Evolutionary conservation across 129 eudicot genomes (phyloP), one percentile per base, ranked within the genome.

Genomic region (Flaveria brownii): DNA sequence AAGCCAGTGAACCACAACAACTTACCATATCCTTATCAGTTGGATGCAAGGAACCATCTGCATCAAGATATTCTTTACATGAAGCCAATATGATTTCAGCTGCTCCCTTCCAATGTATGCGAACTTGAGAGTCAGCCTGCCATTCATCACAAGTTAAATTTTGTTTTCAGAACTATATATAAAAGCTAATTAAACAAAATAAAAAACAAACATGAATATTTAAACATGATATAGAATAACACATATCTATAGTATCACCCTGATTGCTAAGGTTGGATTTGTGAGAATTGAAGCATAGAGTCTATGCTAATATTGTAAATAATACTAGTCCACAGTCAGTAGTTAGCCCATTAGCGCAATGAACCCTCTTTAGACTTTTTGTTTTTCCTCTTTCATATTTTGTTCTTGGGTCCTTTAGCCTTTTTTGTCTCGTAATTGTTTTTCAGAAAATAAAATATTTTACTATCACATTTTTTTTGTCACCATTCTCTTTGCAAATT

Each of bases 81-180:
- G 90, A 84, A 45, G 82, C 96, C 49, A 92, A 80, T 69, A 92
- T 76, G 51, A 92, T 88, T 82, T 92, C 96, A 69, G 98, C 98
- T 57, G 98, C 98, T 78, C 98, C 98, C 69, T 92, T 92, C 96
- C 94, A 92, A 70, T 92, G 98, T 79, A 88, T 62, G 72, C 86
- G 88, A 56, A 88, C 90, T 79, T 88, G 80, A 62, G 98, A 87
- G 61, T 86, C 91, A 69, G 73, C 75, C 93, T 86, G 87, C 78
- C 72, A 71, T 42, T 77, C 15, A 9, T 25, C 46, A 30, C 36
- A 61, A 73, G 50, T 4, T 67, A 77, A 47, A 64, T 59, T 43
- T 25, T 51, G 26, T 68, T 67, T 68, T 77, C 9, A 52, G 65
- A 47, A 17, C 51, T 45, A 49, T 16, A 51, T 16, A 45, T 33